These are phyloP conservation scores for Cordyceps cicadae DNA, from an alignment of 2,329 filamentous ascomycete species.

Conservation along the genomic window DNA sequence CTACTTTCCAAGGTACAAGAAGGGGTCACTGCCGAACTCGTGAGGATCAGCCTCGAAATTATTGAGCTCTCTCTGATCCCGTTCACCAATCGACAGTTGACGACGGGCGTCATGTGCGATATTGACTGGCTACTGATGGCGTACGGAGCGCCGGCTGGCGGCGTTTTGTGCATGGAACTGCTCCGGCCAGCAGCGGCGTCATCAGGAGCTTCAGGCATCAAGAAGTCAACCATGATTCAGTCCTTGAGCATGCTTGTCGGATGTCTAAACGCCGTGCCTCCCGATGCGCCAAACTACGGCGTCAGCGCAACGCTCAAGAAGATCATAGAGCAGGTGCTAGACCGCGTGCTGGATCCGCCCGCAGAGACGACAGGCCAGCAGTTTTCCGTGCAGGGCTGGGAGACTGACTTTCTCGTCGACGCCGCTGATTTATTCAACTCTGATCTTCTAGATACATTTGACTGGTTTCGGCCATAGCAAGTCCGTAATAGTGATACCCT, in stretches of 20 bases:
- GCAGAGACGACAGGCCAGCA: slow-evolving; percentile 10
- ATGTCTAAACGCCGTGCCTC: slow-evolving; percentile 40
- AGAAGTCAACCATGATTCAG: slow-evolving; percentile 39
- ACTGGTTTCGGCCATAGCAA: slow-evolving; percentile 31
- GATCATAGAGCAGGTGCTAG: slow-evolving; percentile 42
- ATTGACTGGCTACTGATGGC: slow-evolving; percentile 43
- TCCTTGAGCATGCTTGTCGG: slow-evolving; percentile 41
- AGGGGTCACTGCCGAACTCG: slow-evolving; percentile 28
- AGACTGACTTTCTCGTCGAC: slow-evolving; percentile 22
- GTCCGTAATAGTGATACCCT: no score
- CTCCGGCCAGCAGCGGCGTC: slow-evolving; percentile 26
- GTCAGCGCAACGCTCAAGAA: slow-evolving; percentile 35
- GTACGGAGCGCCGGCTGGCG: slow-evolving; percentile 38
- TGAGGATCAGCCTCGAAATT: slow-evolving; percentile 38
- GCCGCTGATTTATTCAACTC: slow-evolving; percentile 34
- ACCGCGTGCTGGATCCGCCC: slow-evolving; percentile 35
- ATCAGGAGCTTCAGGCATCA: slow-evolving; percentile 24
- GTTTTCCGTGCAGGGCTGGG: slow-evolving; percentile 7
- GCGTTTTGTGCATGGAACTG: slow-evolving; percentile 41
- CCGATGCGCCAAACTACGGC: slow-evolving; percentile 37
- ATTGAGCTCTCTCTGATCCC: slow-evolving; percentile 35
- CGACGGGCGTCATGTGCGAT: slow-evolving; percentile 29
- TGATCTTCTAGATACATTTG: slow-evolving; percentile 41
- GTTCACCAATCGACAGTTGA: slow-evolving; percentile 38
- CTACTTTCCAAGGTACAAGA: slow-evolving; percentile 38